Conservation (phyloP, 2,329 filamentous ascomycete genomes). For the Esteya vermicola region DNA sequence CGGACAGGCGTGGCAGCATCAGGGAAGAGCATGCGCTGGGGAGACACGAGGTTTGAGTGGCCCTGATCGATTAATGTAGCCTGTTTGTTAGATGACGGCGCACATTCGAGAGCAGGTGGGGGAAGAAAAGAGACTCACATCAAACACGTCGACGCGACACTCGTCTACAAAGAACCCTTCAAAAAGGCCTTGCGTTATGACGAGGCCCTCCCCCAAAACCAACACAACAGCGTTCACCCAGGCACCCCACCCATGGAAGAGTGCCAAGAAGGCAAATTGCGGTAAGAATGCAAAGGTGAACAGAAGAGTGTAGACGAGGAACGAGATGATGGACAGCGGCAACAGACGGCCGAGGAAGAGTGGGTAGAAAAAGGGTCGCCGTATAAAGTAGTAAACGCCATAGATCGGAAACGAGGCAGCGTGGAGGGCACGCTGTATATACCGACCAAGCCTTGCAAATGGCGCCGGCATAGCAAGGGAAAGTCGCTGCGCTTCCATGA, state of each 20-base stretch:
- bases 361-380: slow-evolving; percentile 68
- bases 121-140: slow-evolving; percentile 31
- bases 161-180: slow-evolving; percentile 75
- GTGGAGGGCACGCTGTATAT: slow-evolving; percentile 6
- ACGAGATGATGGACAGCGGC: slow-evolving; percentile 67
- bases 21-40: slow-evolving; percentile 48
- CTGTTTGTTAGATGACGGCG: slow-evolving; percentile 17
- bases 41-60: slow-evolving; percentile 52
- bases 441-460: slow-evolving; percentile 3
- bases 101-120: not conserved
- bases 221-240: slow-evolving; percentile 81
- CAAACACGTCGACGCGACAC: slow-evolving; percentile 68
- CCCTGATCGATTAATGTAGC: slow-evolving; percentile 63
- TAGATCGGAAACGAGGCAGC: slow-evolving; percentile 44
- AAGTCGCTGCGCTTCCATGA: too few species aligned
- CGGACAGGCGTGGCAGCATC: slow-evolving; percentile 61
- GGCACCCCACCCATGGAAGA: slow-evolving; percentile 80
- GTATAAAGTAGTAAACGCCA: slow-evolving; percentile 71
- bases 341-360: slow-evolving; percentile 65
- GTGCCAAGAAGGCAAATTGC: slow-evolving; percentile 73
- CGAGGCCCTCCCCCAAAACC: slow-evolving; percentile 68
- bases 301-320: slow-evolving; percentile 69
- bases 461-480: slow-evolving; percentile 3
- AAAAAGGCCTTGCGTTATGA: slow-evolving; percentile 56
- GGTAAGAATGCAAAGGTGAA: slow-evolving; percentile 84